Evolutionary conservation across 805 yeast species (phyloP), one percentile per base, ranked within the genome.

Genomic region (Lipomyces anomalus): DNA sequence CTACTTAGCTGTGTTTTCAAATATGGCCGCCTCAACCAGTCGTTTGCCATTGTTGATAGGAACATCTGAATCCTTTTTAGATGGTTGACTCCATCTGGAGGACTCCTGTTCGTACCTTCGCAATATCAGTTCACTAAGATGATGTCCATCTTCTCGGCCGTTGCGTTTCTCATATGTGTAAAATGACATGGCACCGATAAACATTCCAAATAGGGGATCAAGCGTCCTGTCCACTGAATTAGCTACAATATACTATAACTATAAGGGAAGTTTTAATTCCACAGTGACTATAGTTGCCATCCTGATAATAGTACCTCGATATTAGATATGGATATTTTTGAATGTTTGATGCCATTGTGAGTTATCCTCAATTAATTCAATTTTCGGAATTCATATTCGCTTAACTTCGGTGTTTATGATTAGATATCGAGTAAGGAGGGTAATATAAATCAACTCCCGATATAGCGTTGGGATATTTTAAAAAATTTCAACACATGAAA

Each of bases 141-240:
- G 45, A 29, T 52, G 56, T 11, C 51, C 57, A 6, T 52, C 48
- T 26, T 50, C 53, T n/a, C 55, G 44, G 29, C 44, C 49, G 18
- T 36, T 48, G 17, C 56, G 49, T 11, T 50, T 47, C 42, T 55
- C 58, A 38, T 56, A 47, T 7, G 53, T 20, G 26, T 46, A 45
- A 35, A 53, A 55, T 6, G 58, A 48, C 2, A 50, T 33, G 5
- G 32, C 49, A 16, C 58, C 58, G 35, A 55, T 48, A n/a, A 34
- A 35, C n/a, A 54, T 24, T 3, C 58, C 54, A 30, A 55, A 55
- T 33, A 55, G 32, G 17, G 57, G 57, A 34, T 55, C 58, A 7
- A 48, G 35, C 46, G 44, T 46, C 18, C 47, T 43, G 13, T 17
- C 17, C 7, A 36, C 7, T 9, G 9, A 20, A 37, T 18, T 40